These are phyloP conservation scores for Przewalskia tangutica DNA, from an alignment of 257 asterid species.

Conservation along the genomic window DNA sequence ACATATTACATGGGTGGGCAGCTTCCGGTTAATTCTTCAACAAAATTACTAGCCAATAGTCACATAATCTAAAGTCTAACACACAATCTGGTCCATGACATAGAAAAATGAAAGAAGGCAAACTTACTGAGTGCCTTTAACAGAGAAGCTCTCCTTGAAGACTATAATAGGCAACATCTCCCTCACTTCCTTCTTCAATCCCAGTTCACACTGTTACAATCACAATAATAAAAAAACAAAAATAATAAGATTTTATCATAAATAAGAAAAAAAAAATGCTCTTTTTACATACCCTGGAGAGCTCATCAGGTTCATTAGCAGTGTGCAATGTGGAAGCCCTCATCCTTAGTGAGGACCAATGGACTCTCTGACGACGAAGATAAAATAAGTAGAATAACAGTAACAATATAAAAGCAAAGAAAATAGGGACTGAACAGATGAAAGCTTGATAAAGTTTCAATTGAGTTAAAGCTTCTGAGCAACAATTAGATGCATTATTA, in stretches of 20 bases:
- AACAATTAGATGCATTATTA: conserved; percentile 4
- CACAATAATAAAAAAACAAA: not conserved
- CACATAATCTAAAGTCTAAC: not conserved
- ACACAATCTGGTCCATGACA: not conserved
- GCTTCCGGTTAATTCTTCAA: too few relatives aligned
- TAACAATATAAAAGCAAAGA: conserved; percentile 57
- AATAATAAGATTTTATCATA: not conserved
- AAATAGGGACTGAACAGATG: conserved; percentile 61
- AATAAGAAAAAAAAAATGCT: not conserved
- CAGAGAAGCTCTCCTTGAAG: conserved; percentile 63
- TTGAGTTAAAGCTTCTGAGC: conserved; percentile 36
- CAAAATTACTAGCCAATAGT: not conserved
- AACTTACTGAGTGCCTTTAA: conserved; percentile 60
- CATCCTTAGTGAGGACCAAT: conserved; percentile 65
- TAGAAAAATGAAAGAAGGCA: not conserved
- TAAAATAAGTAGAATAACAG: conserved; percentile 56
- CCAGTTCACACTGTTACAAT: conserved; percentile 51
- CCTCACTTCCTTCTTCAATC: conserved; percentile 71
- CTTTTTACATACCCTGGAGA: conserved; percentile 33
- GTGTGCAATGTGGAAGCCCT: conserved; percentile 25
- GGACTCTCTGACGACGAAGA: conserved; percentile 57
- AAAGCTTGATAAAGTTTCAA: conserved; percentile 65
- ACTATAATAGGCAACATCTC: conserved; percentile 77
- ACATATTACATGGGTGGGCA: too few relatives aligned
- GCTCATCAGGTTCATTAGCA: conserved; percentile 12